These are phyloP conservation scores for Botrytis pseudocinerea DNA, from an alignment of 2,329 filamentous ascomycete genomes.

Conservation along the genomic window DNA sequence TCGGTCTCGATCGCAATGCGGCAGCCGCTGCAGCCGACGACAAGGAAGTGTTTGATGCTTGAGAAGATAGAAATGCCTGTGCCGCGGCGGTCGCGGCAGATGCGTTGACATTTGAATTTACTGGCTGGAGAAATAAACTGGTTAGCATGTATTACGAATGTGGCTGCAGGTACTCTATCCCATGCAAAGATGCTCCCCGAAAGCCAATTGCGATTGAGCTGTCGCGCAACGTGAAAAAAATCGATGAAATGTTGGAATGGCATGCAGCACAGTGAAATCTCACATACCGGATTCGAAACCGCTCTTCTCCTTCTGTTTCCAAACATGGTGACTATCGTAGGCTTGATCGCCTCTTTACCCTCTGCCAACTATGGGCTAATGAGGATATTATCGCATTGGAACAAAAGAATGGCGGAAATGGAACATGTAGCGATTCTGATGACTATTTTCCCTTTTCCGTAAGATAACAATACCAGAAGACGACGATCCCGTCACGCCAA, in stretches of 20 bases:
- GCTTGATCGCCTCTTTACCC: slow-evolving; percentile 30
- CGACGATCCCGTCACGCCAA: not conserved
- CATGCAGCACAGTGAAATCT: slow-evolving; percentile 5
- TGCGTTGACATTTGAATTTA: slow-evolving; percentile 64
- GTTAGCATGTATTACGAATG: slow-evolving; percentile 32
- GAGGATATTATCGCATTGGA: slow-evolving; percentile 39
- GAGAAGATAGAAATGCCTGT: slow-evolving; percentile 74
- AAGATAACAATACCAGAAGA: not conserved
- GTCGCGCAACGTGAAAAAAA: slow-evolving; percentile 11
- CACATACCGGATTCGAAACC: slow-evolving; percentile 46
- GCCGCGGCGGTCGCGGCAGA: slow-evolving; percentile 78
- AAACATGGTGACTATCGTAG: slow-evolving; percentile 38
- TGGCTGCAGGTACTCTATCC: slow-evolving; percentile 12
- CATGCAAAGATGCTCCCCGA: not conserved
- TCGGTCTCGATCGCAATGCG: slow-evolving; percentile 75
- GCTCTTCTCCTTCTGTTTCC: slow-evolving; percentile 43
- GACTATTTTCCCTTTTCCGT: not conserved
- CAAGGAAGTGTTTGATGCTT: slow-evolving; percentile 63
- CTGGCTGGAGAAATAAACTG: slow-evolving; percentile 50
- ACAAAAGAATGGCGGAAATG: slow-evolving; percentile 23
- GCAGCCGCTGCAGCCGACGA: slow-evolving; percentile 86
- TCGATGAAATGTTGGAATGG: slow-evolving; percentile 13
- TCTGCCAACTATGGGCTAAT: slow-evolving; percentile 41
- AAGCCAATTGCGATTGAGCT: slow-evolving; percentile 18
- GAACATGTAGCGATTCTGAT: not conserved